Percentiles rank a stretch among this genome's conserved stretches.
phyloP scores from a whole-genome alignment of 805 yeast species.

The Candida sithepensis region DNA sequence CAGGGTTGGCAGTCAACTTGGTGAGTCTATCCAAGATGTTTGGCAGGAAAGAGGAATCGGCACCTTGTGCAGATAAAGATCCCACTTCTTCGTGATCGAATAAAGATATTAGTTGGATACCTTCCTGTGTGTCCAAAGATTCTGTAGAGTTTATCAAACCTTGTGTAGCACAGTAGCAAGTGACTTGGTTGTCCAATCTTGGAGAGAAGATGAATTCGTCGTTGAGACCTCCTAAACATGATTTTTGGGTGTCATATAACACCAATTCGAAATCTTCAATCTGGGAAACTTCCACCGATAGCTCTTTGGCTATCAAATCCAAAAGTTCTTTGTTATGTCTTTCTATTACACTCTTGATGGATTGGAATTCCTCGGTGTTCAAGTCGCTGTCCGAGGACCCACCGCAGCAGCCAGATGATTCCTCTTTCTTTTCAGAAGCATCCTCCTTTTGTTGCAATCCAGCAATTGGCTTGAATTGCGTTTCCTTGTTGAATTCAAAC shows the following conservation, averaged over 20 bases:
- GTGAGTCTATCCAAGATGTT: slow-evolving; percentile 71
- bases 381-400: slow-evolving; percentile 34
- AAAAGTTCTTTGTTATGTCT: slow-evolving; percentile 78
- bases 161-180: slow-evolving; percentile 75
- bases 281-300: slow-evolving; percentile 44
- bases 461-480: slow-evolving; percentile 81
- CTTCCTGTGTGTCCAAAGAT: slow-evolving; percentile 41
- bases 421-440: slow-evolving; percentile 5
- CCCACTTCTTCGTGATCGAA: slow-evolving; percentile 98
- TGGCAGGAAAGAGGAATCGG: slow-evolving; percentile 86
- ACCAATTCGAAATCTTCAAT: slow-evolving; percentile 90
- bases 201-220: slow-evolving; percentile 92
- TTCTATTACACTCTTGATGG: slow-evolving; percentile 58
- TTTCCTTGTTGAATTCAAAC: slow-evolving; percentile 86
- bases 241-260: slow-evolving; percentile 78
- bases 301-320: slow-evolving; percentile 63
- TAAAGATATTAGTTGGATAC: slow-evolving; percentile 71
- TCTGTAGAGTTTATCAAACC: slow-evolving; percentile 54
- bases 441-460: slow-evolving; percentile 40
- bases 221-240: slow-evolving; percentile 82
- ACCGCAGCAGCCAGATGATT: slow-evolving; percentile 39
- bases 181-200: slow-evolving; percentile 84
- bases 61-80: slow-evolving; percentile 92
- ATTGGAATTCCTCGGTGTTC: slow-evolving; percentile 54
- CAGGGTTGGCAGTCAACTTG: slow-evolving; percentile 37